Evolutionary conservation across 768 basidiomycete species (phyloP).

Genomic region (Boletus sp.): DNA sequence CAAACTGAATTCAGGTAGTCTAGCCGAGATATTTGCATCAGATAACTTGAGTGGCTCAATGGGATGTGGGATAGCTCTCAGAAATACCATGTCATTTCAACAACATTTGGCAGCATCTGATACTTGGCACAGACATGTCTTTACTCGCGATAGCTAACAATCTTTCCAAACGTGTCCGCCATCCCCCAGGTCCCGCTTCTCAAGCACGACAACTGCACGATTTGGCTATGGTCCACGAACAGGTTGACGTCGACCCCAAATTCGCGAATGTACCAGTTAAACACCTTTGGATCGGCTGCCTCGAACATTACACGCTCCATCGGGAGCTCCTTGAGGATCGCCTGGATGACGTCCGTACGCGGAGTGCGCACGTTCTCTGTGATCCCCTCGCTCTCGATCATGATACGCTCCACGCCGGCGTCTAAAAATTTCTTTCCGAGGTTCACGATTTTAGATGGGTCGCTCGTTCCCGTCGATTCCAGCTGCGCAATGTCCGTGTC

Average conservation of each 20-base stretch:
- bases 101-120: no score
- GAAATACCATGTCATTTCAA: no score
- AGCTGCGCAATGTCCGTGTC: conserved; percentile 38
- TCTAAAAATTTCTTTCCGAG: conserved; percentile 39
- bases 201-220: conserved; percentile 43
- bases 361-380: conserved; percentile 43
- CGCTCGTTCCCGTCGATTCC: conserved; percentile 35
- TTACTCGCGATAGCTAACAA: conserved; percentile 38
- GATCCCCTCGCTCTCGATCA: conserved; percentile 48
- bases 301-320: conserved; percentile 46
- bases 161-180: conserved; percentile 39
- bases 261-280: conserved; percentile 44
- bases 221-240: conserved; percentile 45
- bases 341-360: conserved; percentile 43
- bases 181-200: conserved; percentile 46
- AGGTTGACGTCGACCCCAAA: conserved; percentile 41
- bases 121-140: not conserved
- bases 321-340: conserved; percentile 38
- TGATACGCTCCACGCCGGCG: conserved; percentile 43
- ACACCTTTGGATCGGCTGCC: conserved; percentile 44
- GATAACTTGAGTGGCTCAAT: no score
- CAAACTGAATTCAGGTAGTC: no score
- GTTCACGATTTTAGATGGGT: conserved; percentile 30
- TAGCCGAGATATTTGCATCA: no score
- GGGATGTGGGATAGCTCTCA: no score